Conservation (phyloP, 2,329 filamentous ascomycete species). For the Claviceps maximensis region DNA sequence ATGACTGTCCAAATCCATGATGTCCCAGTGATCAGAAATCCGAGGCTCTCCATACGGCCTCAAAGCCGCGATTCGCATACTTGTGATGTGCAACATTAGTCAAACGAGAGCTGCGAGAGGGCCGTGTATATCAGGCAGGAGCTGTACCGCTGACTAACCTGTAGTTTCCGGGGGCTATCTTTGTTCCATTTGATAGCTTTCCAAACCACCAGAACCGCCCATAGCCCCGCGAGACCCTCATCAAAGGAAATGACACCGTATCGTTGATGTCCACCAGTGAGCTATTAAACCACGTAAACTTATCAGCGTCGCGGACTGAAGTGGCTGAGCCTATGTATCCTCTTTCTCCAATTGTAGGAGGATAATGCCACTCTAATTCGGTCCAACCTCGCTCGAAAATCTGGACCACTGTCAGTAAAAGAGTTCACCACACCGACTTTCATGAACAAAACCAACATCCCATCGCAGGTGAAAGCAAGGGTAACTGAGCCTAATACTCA, state of each 20-base stretch:
- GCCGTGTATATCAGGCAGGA: not conserved
- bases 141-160: constrained; percentile 18
- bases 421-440: not conserved
- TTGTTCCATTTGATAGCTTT: constrained; percentile 26
- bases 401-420: constrained; percentile 8
- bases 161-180: constrained; percentile 27
- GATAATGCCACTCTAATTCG: constrained; percentile 28
- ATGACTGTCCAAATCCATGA: constrained; percentile 17
- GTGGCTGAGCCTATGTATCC: constrained; percentile 31
- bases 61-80: constrained; percentile 28
- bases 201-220: constrained; percentile 29
- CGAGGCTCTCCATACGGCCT: constrained; percentile 27
- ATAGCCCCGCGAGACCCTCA: constrained; percentile 20
- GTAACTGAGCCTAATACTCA: constrained; percentile 17
- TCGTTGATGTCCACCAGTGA: constrained; percentile 19
- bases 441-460: constrained; percentile 18
- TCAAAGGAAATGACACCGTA: constrained; percentile 24
- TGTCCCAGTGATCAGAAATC: constrained; percentile 28
- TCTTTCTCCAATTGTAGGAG: constrained; percentile 22
- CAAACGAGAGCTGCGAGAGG: not conserved
- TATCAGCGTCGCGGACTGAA: constrained; percentile 9
- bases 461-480: constrained; percentile 22
- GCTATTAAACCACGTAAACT: constrained; percentile 1
- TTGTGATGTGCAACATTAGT: constrained; percentile 6
- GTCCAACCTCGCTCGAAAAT: constrained; percentile 27